Evolutionary conservation across 2,329 filamentous ascomycete genomes (phyloP), one percentile per base, ranked within the genome.

Genomic region (Fusarium nelsonii): DNA sequence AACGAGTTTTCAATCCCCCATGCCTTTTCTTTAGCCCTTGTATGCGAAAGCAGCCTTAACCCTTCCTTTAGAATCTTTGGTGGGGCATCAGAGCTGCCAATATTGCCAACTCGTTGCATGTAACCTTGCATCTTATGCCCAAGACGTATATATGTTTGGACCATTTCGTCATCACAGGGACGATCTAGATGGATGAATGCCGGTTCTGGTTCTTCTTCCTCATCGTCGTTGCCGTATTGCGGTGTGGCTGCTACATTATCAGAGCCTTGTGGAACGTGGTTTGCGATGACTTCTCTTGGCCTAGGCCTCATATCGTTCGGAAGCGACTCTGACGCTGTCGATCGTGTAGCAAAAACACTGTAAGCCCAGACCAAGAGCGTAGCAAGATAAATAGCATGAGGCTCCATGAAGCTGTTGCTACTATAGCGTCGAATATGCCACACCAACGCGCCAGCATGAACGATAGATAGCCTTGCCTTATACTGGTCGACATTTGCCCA

Each of bases 391-490:
- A 70, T 49, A 4, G 64, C 54, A 26, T 69, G 69, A 16, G 68
- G 60, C 15, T 71, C 68, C 4, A 66, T 32, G 20, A 71, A 66
- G 14, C 55, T 51, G 28, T 58, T 56, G n/a, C 37, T 52, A 23
- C 68, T 71, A 14, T 71, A 69, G 10, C 68, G 56, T 4, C 68
- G 68, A 10, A 71, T 28, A 51, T 71, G 65, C 68, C 68, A 71
- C 11, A 71, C 16, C 16, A 71, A 30, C 6, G 64, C 68, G 6
- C 68, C 68, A 6, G 63, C 59, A 26, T 71, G 68, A 8, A 71
- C 30, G 15, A 71, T 44, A 20, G 68, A 53, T 6, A 71, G 23
- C n/a, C 68, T 54, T 15, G 68, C 68, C 34, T 71, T 71, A 39
- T 54, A 71, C 37, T 71, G 68, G 34, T 71, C 68, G 15, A 64